Percentiles rank a stretch among this genome's conserved stretches.
Conservation (phyloP, 2,329 filamentous ascomycete genomes). For the Xylariaceae sp. region DNA sequence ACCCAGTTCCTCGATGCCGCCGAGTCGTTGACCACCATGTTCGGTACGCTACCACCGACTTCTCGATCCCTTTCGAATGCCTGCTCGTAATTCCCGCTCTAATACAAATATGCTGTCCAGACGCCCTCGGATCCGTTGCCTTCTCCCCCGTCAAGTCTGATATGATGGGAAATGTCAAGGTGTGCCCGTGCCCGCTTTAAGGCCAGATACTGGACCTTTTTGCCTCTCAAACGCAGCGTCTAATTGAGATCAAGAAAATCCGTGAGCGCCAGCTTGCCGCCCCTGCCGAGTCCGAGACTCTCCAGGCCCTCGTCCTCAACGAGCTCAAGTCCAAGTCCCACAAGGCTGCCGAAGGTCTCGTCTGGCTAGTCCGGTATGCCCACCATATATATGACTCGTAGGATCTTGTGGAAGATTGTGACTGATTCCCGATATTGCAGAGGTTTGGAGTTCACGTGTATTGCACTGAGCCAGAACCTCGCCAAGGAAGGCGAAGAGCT, state of each 20-base stretch:
- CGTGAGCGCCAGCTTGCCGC: constrained; percentile 73
- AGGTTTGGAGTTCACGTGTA: constrained; percentile 87
- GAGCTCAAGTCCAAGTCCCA: constrained; percentile 90
- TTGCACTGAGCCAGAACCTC: constrained; percentile 74
- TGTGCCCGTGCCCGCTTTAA: constrained; percentile 37
- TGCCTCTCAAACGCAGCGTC: constrained; percentile 2
- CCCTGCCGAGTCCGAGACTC: constrained; percentile 70
- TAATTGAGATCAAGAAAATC: constrained; percentile 63
- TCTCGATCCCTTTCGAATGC: neutral
- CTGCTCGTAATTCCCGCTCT: neutral
- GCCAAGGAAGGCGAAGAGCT: constrained; percentile 67
- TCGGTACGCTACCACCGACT: constrained; percentile 54
- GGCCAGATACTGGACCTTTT: constrained; percentile 2
- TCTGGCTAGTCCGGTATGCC: constrained; percentile 81
- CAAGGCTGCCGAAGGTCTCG: constrained; percentile 76
- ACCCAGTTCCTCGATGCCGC: constrained; percentile 86
- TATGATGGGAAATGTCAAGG: constrained; percentile 87
- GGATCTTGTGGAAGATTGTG: neutral
- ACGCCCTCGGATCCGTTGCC: constrained; percentile 63
- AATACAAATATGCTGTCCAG: constrained; percentile 33
- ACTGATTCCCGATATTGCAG: constrained; percentile 40
- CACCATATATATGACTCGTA: neutral
- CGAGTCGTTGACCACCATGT: constrained; percentile 80
- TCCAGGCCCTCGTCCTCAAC: constrained; percentile 80
- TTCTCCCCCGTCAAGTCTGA: constrained; percentile 90